A percentile compares a stretch with the other conserved stretches of the same genome.
phyloP scores from a whole-genome alignment of 2,329 filamentous ascomycete genomes.

The Trichocomaceae sp. region DNA sequence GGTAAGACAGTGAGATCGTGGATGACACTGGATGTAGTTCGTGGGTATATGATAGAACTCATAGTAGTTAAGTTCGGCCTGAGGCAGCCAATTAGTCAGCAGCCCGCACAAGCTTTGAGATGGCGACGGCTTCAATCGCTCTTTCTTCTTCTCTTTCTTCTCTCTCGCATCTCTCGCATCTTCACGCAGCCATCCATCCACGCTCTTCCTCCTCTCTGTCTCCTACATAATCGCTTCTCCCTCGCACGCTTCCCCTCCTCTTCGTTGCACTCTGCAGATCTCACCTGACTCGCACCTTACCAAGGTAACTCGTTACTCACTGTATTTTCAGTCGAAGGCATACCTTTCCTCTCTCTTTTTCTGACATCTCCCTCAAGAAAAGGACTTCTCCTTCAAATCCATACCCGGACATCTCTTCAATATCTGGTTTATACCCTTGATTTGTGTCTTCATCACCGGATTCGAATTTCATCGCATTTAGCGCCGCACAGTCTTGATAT shows the following conservation, averaged over 20 bases:
- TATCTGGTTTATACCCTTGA: not conserved
- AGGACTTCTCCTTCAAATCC: not conserved
- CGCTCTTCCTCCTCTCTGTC: not conserved
- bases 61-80: not conserved
- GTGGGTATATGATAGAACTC: too few relatives aligned
- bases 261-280: not conserved
- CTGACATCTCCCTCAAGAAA: not conserved
- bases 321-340: not conserved
- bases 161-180: not conserved
- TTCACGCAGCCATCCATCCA: not conserved
- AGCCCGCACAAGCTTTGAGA: not conserved
- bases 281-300: not conserved
- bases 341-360: not conserved
- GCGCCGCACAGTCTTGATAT: slow-evolving; percentile 10
- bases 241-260: not conserved
- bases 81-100: not conserved
- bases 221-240: not conserved
- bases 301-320: too few relatives aligned
- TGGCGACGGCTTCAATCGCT: not conserved
- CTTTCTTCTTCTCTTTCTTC: not conserved
- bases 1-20: too few relatives aligned
- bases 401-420: not conserved
- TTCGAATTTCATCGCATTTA: slow-evolving; percentile 6
- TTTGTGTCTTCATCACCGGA: not conserved
- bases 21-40: too few relatives aligned